Evolutionary conservation across 176 grass and related monocot genomes (phyloP), one percentile per base, ranked within the genome.

Genomic region (Luzula sylvatica): DNA sequence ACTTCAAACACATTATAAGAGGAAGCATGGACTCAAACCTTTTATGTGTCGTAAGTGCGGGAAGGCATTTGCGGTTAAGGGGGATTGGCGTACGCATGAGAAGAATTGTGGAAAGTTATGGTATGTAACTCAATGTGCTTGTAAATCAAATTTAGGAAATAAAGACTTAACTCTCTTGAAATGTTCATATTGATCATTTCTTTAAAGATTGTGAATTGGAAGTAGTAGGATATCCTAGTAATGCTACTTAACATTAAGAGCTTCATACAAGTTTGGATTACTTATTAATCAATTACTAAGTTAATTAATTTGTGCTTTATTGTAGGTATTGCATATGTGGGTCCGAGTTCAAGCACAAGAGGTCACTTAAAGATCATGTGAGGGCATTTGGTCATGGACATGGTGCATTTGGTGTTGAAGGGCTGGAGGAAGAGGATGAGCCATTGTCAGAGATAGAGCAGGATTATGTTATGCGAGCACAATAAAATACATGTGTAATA

Each of bases 301-400:
- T n/a, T n/a, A n/a, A n/a, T n/a, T n/a, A n/a, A n/a, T n/a, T n/a
- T 32, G 12, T 9, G 42, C 20, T 43, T 60, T 60, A 15, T 30
- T 64, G 43, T 45, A 64, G 60, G 60, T 96, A 89, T 72, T 96
- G 90, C 73, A 76, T 82, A 70, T 96, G 90, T 23, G 90, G 90
- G 49, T 96, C 90, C 38, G 90, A 96, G 69, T 96, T 96, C 77
- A 96, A 96, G 81, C 90, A 96, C 81, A 96, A 96, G 81, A 72
- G 90, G 27, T 96, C 90, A 1, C 80, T 96, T 52, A 96, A 96
- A 72, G 90, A 96, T 69, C 90, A 96, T 50, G 83, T 87, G 51
- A 67, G 80, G 24, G 84, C 90, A 3, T 96, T 96, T 38, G 90
- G 84, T 3, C 80, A 70, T 44, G 90, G 84, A 2, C 90, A 96